Base-by-base conservation (phyloP, 2,329 filamentous ascomycete species). In the Colletotrichum zoysiae region DNA sequence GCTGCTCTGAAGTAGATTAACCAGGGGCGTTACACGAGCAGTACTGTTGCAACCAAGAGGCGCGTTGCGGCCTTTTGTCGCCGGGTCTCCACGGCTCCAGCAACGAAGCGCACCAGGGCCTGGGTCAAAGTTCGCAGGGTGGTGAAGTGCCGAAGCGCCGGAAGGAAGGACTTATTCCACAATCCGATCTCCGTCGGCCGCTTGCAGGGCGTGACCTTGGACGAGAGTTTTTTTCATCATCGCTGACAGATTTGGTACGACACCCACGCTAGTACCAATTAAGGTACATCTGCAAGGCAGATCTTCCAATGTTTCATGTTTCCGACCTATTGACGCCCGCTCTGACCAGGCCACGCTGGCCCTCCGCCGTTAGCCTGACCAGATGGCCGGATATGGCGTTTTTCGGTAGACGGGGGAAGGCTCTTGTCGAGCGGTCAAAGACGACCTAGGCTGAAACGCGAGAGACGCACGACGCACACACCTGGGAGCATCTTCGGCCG, bases 261-360 rank as follows among this genome's bases (percentile, higher is more conserved):
- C 26, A 58, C 55, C 55, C n/a, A 40, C 40, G 48, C 40, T 51
- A 53, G 50, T 51, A 65, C 42, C 55, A n/a, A 38, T 20, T 59
- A 30, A 30, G 30, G 30, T 30, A 3, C 30, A 30, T 33, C 65
- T 70, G 70, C 70, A 65, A 71, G 65, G 69, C 67, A 69, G 70
- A 73, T 71, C 61, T 62, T 58, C 56, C 40, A 42, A 62, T 57
- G 70, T 73, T 73, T 70, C 70, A 73, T 48, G 70, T 73, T 73
- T 71, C 70, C 71, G 51, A 56, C 50, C 51, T 18, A 44, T 55
- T 71, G 70, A 51, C 67, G 70, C 70, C 70, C 67, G 67, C 61
- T 73, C 61, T 55, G 55, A 50, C 70, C 65, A 42, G 70, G 65
- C 70, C 70, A 69, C 59, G 59, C 69, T 69, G 70, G 59, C 70